Evolutionary conservation across 352 stramenopile genomes (phyloP), one percentile per base, ranked within the genome.

Genomic region (Paralagenidium karlingii): DNA sequence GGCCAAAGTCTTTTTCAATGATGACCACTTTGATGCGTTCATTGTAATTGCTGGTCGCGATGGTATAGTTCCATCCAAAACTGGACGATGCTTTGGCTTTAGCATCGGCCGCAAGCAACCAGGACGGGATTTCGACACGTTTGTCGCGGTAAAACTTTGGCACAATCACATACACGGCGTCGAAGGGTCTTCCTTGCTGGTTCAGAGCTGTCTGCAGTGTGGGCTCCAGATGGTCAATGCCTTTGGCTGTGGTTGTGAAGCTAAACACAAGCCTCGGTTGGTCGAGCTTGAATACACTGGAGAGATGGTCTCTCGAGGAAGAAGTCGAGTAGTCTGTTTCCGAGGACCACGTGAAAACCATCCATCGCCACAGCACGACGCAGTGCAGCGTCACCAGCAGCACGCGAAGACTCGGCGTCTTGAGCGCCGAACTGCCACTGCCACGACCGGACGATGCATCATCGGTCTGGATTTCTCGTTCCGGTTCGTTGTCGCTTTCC

Each of bases 1-100:
- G 65, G 3, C 65, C 65, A 51, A 71, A 70, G 49, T 75, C 65
- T 28, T 46, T 65, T 34, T 79, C 65, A 11, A 79, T 12, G 11
- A 70, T 38, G 15, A 79, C 41, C 6, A 79, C 15, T 4, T 22
- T 38, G 13, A 73, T 33, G 12, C 59, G 60, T 0, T 45, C 22
- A 26, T 79, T 49, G 24, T 62, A 70, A 24, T 53, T 27, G 47
- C 61, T 78, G 10, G 26, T 16, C 7, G 50, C 56, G 0, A 38
- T 63, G 0, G 57, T 47, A 34, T 68, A 78, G 0, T 49, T 53
- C 43, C 63, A 47, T 0, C 51, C 61, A 19, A 65, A 70, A 18
- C 63, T 40, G 0, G 38, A 53, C 12, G 41, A 39, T 15, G 53
- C 56, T 7, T 58, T 24, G 6, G 36, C 33, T 12, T 34, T 22